These are phyloP conservation scores for Collariella sp. DNA, from an alignment of 495 filamentous ascomycete genomes.

Conservation along the genomic window DNA sequence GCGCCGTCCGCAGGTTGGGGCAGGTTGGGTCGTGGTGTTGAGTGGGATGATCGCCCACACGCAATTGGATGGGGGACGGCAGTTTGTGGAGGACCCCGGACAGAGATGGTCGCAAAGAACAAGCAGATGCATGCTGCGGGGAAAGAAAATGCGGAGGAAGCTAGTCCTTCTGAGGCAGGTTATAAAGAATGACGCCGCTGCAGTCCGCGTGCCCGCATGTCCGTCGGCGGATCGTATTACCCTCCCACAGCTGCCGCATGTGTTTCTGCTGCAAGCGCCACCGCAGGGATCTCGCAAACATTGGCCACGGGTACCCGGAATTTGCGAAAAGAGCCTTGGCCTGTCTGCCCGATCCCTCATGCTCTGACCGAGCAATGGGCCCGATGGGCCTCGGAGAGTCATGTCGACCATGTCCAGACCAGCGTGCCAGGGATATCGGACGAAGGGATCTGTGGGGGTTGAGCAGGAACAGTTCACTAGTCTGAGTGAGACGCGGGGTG, in stretches of 20 bases:
- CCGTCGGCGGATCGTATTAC: slow-evolving; percentile 6
- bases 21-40: slow-evolving; percentile 6
- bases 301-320: slow-evolving; percentile 3
- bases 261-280: slow-evolving; percentile 11
- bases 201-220: slow-evolving; percentile 8
- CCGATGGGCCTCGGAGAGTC: too few species aligned
- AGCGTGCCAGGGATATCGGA: too few species aligned
- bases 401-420: too few species aligned
- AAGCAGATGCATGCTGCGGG: slow-evolving; percentile 7
- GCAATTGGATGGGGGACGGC: slow-evolving; percentile 5
- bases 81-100: not conserved
- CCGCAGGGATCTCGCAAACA: slow-evolving; percentile 13
- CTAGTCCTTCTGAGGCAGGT: slow-evolving; percentile 15
- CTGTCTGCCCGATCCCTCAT: too few species aligned
- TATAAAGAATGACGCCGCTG: slow-evolving; percentile 15
- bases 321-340: not conserved
- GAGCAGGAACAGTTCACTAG: too few species aligned
- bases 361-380: too few species aligned
- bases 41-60: not conserved
- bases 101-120: not conserved
- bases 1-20: not conserved
- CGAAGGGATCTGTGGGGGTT: too few species aligned
- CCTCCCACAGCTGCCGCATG: slow-evolving; percentile 1
- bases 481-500: too few species aligned
- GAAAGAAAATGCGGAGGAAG: slow-evolving; percentile 11